Conservation (phyloP, 2,329 filamentous ascomycete species). For the Ciborinia camelliae region DNA sequence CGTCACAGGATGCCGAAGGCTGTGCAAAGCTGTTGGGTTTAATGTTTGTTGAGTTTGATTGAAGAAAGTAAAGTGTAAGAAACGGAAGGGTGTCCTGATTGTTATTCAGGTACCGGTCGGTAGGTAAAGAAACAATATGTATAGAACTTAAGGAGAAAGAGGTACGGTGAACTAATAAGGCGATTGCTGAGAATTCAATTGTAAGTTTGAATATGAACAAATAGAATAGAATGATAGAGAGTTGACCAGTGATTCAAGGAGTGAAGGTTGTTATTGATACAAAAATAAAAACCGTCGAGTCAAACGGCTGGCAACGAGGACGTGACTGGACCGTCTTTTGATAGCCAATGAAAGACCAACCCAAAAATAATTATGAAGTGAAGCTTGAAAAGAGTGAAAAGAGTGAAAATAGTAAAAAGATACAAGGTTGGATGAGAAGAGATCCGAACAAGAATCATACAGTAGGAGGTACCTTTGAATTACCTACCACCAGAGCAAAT, state of each 20-base stretch:
- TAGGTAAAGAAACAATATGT: neutral
- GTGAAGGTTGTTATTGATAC: neutral
- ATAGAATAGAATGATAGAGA: neutral
- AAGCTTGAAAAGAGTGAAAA: constrained; percentile 2
- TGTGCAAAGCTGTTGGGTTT: constrained; percentile 8
- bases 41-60: neutral
- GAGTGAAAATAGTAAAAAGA: no score
- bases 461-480: neutral
- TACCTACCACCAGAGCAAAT: neutral
- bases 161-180: neutral
- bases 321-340: neutral
- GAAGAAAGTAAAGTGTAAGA: constrained; percentile 2
- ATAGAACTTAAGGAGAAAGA: no score
- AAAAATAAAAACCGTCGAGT: neutral
- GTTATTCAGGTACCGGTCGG: no score
- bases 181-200: neutral
- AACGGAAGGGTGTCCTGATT: neutral
- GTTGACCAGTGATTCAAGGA: neutral
- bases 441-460: neutral
- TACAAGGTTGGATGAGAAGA: constrained; percentile 4
- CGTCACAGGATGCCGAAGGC: constrained; percentile 13
- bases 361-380: neutral
- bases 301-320: neutral
- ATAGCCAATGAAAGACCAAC: constrained; percentile 11
- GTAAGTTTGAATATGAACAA: neutral